A percentile compares a stretch with the other conserved stretches of the same genome.
Evolutionary conservation across 1,139 yeast genomes (phyloP).

Genomic region (Candida mesenterica): DNA sequence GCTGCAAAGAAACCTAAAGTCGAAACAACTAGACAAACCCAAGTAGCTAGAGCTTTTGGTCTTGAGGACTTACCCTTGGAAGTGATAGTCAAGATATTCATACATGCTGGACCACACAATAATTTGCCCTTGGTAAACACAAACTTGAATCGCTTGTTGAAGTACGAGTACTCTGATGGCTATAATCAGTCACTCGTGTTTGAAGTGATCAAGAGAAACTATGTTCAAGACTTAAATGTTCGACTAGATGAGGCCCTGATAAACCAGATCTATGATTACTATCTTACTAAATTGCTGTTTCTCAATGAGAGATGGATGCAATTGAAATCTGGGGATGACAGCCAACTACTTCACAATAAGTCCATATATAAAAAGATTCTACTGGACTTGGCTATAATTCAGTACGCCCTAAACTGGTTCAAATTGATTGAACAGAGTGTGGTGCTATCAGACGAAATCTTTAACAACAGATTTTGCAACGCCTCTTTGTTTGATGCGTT

Average conservation of each 20-base stretch:
- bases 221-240: conserved; percentile 11
- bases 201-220: conserved; percentile 14
- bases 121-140: conserved; percentile 27
- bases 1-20: background rate
- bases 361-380: conserved; percentile 1
- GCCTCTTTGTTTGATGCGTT: conserved; percentile 3
- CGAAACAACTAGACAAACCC: background rate
- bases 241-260: conserved; percentile 7
- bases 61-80: conserved; percentile 30
- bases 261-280: background rate
- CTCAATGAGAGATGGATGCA: background rate
- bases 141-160: conserved; percentile 22
- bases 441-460: conserved; percentile 6
- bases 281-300: background rate
- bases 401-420: background rate
- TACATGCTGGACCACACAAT: conserved; percentile 28
- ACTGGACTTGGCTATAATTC: conserved; percentile 2
- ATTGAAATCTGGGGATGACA: background rate
- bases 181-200: conserved; percentile 11
- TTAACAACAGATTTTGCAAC: conserved; percentile 5
- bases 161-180: conserved; percentile 11
- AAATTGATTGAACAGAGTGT: conserved; percentile 1
- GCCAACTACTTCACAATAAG: background rate
- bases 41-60: background rate
- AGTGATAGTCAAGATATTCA: conserved; percentile 29